Evolutionary conservation across 257 asterid genomes (phyloP).

Genomic region (Gentiana straminea): DNA sequence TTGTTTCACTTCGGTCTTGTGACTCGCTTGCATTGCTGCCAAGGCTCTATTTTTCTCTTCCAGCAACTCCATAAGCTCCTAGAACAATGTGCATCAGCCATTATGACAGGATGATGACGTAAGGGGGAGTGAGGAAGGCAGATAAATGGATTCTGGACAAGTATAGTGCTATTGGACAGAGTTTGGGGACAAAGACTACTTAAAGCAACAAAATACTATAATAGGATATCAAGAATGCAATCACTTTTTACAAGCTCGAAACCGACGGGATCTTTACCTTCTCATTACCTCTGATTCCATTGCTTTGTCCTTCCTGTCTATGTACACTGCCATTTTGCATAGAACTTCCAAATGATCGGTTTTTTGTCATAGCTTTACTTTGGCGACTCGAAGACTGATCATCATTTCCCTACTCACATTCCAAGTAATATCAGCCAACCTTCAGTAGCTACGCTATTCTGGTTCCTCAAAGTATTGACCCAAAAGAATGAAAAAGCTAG

Average conservation of each 20-base stretch:
- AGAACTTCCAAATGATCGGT: constrained; percentile 47
- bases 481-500: too few species aligned
- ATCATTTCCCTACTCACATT: constrained; percentile 51
- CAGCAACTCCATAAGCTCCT: constrained; percentile 67
- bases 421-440: constrained; percentile 14
- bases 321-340: constrained; percentile 34
- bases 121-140: neutral
- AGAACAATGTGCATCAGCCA: constrained; percentile 39
- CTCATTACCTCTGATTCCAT: constrained; percentile 44
- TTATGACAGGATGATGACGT: constrained; percentile 8
- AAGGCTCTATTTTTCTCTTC: constrained; percentile 58
- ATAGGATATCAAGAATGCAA: neutral
- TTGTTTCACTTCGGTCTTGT: constrained; percentile 58
- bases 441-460: too few species aligned
- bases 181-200: neutral
- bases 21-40: constrained; percentile 48
- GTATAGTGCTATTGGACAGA: neutral
- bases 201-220: neutral
- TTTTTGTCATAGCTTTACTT: constrained; percentile 37
- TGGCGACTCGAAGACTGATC: constrained; percentile 64
- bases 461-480: too few species aligned
- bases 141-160: neutral
- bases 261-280: constrained; percentile 36
- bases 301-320: constrained; percentile 52
- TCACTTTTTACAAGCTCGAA: too few species aligned